phyloP scores from a whole-genome alignment of 371 early-diverging fungal genomes.

The Mortierella sp. region DNA sequence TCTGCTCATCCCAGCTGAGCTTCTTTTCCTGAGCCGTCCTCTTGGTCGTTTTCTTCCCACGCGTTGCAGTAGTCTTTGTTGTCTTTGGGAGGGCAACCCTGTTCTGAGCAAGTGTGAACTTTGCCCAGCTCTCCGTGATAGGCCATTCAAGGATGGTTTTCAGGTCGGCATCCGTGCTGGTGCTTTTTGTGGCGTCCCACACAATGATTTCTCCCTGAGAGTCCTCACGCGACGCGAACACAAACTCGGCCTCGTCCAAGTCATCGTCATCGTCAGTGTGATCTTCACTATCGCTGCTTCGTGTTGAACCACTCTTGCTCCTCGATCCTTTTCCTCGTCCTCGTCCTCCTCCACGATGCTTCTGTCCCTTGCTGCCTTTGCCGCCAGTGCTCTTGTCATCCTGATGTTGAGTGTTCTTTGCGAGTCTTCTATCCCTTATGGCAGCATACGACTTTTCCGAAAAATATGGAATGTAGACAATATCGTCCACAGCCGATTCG shows the following conservation, averaged over 20 bases:
- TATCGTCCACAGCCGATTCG: slow-evolving; percentile 67
- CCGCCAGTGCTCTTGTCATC: slow-evolving; percentile 34
- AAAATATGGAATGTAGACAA: slow-evolving; percentile 52
- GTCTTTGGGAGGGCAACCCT: not conserved
- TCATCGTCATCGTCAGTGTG: slow-evolving; percentile 7
- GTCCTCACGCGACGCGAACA: slow-evolving; percentile 43
- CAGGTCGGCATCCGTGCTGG: slow-evolving; percentile 34
- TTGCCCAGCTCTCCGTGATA: slow-evolving; percentile 44
- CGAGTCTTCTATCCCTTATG: slow-evolving; percentile 9
- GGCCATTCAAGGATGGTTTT: slow-evolving; percentile 50
- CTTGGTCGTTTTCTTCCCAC: not conserved
- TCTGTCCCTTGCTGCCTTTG: slow-evolving; percentile 5
- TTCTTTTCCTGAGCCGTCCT: no score
- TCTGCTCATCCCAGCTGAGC: slow-evolving; percentile 4
- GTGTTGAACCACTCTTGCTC: slow-evolving; percentile 41
- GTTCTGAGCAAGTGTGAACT: slow-evolving; percentile 46
- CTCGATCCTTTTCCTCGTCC: slow-evolving; percentile 23
- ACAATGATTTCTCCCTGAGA: slow-evolving; percentile 50
- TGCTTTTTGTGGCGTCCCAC: slow-evolving; percentile 46
- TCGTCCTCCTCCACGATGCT: slow-evolving; percentile 18
- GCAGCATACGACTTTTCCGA: slow-evolving; percentile 32
- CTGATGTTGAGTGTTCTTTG: not conserved
- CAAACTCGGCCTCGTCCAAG: slow-evolving; percentile 22
- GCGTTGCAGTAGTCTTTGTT: not conserved
- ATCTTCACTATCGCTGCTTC: slow-evolving; percentile 60